These are phyloP conservation scores for Aquilaria sinensis DNA, from an alignment of 345 rosid species.

Conservation along the genomic window DNA sequence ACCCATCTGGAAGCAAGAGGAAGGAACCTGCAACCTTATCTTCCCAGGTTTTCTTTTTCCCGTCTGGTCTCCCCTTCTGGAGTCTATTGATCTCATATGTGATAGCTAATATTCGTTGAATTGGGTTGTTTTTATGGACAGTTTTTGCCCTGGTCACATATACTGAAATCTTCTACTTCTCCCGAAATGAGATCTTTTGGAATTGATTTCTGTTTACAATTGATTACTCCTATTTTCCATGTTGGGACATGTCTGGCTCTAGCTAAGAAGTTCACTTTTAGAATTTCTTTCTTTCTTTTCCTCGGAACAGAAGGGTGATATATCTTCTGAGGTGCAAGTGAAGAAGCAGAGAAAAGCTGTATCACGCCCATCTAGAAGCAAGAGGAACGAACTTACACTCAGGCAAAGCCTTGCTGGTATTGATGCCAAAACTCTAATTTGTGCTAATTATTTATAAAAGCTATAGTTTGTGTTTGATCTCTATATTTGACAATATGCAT, in stretches of 20 bases:
- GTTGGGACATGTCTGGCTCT: neutral
- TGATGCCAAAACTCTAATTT: constrained; percentile 12
- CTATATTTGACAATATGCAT: constrained; percentile 5
- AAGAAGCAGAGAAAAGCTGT: constrained; percentile 22
- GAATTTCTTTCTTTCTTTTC: constrained; percentile 6
- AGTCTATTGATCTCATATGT: neutral
- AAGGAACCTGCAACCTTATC: too few relatives aligned
- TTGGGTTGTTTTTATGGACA: neutral
- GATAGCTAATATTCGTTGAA: neutral
- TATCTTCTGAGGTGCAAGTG: constrained; percentile 20
- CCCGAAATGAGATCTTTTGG: too few relatives aligned
- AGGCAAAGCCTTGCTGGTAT: constrained; percentile 92
- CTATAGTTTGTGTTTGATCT: neutral
- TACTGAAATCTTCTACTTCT: too few relatives aligned
- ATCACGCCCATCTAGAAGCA: constrained; percentile 21
- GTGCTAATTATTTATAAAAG: neutral
- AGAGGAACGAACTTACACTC: constrained; percentile 25
- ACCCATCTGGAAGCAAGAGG: too few relatives aligned
- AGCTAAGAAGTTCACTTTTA: neutral
- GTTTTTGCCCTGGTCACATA: neutral
- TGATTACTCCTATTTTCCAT: too few relatives aligned
- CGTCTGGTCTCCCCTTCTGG: too few relatives aligned
- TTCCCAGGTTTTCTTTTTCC: too few relatives aligned
- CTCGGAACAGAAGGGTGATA: constrained; percentile 34
- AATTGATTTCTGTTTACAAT: too few relatives aligned